Percentiles rank a stretch among this genome's conserved stretches.
Conservation (phyloP, 2,329 filamentous ascomycete species). For the Chaetomium olivaceum region DNA sequence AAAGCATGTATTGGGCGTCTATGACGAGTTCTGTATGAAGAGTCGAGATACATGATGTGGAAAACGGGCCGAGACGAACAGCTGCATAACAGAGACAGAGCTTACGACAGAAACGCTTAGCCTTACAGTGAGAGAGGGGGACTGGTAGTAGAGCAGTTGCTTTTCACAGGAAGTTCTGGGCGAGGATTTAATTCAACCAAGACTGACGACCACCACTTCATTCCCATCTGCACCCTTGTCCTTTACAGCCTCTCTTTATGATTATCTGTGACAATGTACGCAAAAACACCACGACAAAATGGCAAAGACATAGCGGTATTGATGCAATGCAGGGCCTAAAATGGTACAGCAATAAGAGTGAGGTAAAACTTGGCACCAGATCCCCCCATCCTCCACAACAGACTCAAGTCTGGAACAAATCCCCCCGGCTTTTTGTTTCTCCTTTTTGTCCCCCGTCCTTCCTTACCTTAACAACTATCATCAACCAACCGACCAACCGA, state of each 20-base stretch:
- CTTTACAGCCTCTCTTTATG: neutral
- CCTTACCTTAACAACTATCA: neutral
- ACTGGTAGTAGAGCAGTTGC: neutral
- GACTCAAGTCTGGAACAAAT: neutral
- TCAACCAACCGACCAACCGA: neutral
- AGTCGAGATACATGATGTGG: neutral
- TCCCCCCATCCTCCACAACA: neutral
- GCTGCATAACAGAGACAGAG: neutral
- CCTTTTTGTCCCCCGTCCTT: neutral
- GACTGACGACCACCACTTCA: neutral
- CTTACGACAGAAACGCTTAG: neutral
- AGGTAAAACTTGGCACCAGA: conserved; percentile 3
- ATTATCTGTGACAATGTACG: neutral
- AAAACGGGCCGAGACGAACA: neutral
- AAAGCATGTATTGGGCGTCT: conserved; percentile 31
- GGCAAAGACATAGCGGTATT: neutral
- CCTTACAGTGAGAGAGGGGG: neutral
- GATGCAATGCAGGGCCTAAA: conserved; percentile 1
- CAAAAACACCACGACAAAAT: neutral
- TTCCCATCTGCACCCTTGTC: neutral
- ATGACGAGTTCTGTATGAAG: conserved; percentile 5
- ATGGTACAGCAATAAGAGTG: conserved; percentile 13
- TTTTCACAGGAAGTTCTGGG: neutral
- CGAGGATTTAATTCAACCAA: neutral
- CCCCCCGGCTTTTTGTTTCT: neutral